Evolutionary conservation across 257 asterid genomes (phyloP).

Genomic region (Euphrasia confusa): DNA sequence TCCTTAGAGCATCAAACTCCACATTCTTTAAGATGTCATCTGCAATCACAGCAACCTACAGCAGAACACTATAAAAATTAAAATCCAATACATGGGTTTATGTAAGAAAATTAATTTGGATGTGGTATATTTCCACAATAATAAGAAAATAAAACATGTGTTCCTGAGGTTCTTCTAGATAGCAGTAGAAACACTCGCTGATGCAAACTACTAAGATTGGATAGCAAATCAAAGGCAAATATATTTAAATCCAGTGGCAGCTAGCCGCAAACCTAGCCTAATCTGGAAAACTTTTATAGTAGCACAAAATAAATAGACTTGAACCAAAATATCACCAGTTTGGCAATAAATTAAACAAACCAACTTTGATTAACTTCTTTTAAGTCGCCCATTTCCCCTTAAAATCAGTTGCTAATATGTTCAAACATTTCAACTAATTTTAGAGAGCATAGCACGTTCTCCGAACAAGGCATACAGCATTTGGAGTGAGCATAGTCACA

Average conservation of each 20-base stretch:
- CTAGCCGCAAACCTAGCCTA: not conserved
- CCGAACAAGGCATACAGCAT: not conserved
- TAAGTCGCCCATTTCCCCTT: not conserved
- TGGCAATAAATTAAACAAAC: not conserved
- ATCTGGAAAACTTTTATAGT: not conserved
- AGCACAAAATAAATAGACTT: not conserved
- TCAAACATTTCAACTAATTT: not conserved
- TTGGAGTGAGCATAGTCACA: not conserved
- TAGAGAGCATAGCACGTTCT: not conserved
- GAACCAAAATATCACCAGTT: not conserved
- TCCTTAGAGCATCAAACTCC: slow-evolving; percentile 80
- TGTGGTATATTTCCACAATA: not conserved
- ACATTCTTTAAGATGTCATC: slow-evolving; percentile 95
- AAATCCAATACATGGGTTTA: slow-evolving; percentile 3
- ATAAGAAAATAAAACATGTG: not conserved
- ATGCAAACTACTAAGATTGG: no score
- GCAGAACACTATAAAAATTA: slow-evolving; percentile 13
- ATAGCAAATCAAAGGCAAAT: no score
- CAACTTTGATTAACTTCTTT: not conserved
- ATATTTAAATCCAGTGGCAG: no score
- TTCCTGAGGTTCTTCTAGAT: not conserved
- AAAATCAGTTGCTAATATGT: not conserved
- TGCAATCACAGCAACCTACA: slow-evolving; percentile 93
- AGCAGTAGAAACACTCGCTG: not conserved
- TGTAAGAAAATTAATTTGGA: not conserved